phyloP scores from a whole-genome alignment of 768 basidiomycete genomes.

The Guyanaporus albipodus region DNA sequence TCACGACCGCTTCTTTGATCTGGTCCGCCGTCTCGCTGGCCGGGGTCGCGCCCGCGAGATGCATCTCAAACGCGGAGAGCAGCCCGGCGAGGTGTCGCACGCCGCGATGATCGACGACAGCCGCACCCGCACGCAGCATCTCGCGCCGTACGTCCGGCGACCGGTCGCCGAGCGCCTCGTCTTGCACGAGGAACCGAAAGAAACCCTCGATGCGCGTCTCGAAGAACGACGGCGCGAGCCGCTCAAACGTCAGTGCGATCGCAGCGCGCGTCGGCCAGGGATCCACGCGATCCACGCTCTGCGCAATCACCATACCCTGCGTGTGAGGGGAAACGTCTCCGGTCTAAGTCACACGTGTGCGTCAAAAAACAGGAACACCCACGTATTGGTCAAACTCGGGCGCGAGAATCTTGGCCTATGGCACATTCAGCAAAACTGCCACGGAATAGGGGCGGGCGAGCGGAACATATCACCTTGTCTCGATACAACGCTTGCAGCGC shows the following conservation, averaged over 20 bases:
- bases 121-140: constrained; percentile 83
- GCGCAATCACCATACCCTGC: constrained; percentile 90
- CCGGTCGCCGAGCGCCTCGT: constrained; percentile 85
- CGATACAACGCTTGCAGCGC: constrained; percentile 70
- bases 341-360: background rate
- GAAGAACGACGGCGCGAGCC: constrained; percentile 63
- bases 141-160: constrained; percentile 74
- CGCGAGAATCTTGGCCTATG: constrained; percentile 75
- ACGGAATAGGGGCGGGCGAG: too few species aligned
- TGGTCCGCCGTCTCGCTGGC: constrained; percentile 76
- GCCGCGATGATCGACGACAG: constrained; percentile 82
- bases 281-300: constrained; percentile 81
- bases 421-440: too few species aligned
- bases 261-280: constrained; percentile 86
- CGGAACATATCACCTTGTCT: constrained; percentile 58
- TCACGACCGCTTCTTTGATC: constrained; percentile 92
- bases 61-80: constrained; percentile 77
- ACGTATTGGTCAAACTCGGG: constrained; percentile 95
- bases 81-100: constrained; percentile 64
- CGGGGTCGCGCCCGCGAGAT: constrained; percentile 52
- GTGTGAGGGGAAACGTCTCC: background rate
- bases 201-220: constrained; percentile 59
- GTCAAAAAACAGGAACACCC: constrained; percentile 24
- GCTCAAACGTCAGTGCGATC: constrained; percentile 61
- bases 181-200: constrained; percentile 83